Evolutionary conservation across 805 yeast genomes (phyloP).

Genomic region (Alloascoidea africana): DNA sequence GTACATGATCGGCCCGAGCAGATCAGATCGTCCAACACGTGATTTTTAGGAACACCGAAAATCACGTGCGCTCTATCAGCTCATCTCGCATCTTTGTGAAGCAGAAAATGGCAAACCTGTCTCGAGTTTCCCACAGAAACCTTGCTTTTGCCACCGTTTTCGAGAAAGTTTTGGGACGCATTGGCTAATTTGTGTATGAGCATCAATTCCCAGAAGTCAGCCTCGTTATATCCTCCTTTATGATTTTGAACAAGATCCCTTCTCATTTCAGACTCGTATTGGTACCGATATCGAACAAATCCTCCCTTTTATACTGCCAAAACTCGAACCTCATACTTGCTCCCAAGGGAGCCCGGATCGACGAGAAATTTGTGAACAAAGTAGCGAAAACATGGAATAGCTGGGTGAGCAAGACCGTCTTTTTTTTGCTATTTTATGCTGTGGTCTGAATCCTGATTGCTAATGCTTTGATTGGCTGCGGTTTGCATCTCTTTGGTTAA

Average conservation of each 20-base stretch:
- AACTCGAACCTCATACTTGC: conserved; percentile 24
- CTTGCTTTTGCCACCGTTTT: conserved; percentile 6
- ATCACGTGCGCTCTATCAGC: too few relatives aligned
- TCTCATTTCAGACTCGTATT: conserved; percentile 54
- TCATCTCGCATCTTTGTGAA: too few relatives aligned
- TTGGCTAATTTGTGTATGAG: conserved; percentile 5
- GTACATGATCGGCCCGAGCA: too few relatives aligned
- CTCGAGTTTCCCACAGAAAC: conserved; percentile 2
- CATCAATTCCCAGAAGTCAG: conserved; percentile 3
- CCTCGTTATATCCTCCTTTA: background rate
- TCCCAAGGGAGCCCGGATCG: conserved; percentile 21
- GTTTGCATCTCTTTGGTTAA: too few relatives aligned
- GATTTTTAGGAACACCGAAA: too few relatives aligned
- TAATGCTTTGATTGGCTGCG: too few relatives aligned
- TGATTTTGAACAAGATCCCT: conserved; percentile 11
- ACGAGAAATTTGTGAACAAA: conserved; percentile 26
- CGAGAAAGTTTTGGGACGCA: conserved; percentile 6
- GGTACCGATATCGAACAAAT: conserved; percentile 52
- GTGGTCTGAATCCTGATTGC: too few relatives aligned
- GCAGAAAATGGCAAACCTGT: background rate
- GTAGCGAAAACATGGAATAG: conserved; percentile 50
- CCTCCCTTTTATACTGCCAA: conserved; percentile 56
- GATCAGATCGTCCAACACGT: too few relatives aligned
- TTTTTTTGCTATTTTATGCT: too few relatives aligned
- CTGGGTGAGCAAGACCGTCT: too few relatives aligned